phyloP scores from a whole-genome alignment of 2,329 filamentous ascomycete species.

The Scedosporium dehoogii region DNA sequence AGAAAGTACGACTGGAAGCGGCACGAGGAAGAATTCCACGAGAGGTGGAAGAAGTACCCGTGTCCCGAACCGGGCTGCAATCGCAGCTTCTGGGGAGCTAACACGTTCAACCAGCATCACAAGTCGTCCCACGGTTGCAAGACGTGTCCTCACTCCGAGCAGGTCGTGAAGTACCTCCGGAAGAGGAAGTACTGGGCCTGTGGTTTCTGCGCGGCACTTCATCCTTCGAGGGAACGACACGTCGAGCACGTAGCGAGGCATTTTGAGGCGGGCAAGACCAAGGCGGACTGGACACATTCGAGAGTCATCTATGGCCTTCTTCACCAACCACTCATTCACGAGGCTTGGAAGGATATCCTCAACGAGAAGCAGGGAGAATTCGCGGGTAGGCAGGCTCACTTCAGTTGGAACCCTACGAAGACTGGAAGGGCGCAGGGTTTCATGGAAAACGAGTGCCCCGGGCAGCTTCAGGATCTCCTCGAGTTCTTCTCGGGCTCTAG shows the following conservation, averaged over 20 bases:
- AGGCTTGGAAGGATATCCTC: slow-evolving; percentile 50
- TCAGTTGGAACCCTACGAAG: slow-evolving; percentile 50
- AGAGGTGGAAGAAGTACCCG: slow-evolving; percentile 57
- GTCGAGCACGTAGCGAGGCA: slow-evolving; percentile 61
- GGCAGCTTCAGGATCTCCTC: slow-evolving; percentile 53
- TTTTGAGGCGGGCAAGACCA: slow-evolving; percentile 53
- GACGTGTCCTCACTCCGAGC: slow-evolving; percentile 55
- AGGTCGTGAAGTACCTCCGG: slow-evolving; percentile 51
- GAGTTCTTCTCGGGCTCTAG: slow-evolving; percentile 53
- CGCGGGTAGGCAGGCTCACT: slow-evolving; percentile 43
- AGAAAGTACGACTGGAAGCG: slow-evolving; percentile 61
- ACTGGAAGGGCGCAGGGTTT: slow-evolving; percentile 48
- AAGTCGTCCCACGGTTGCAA: slow-evolving; percentile 55
- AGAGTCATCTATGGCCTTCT: slow-evolving; percentile 57
- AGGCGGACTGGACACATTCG: slow-evolving; percentile 59
- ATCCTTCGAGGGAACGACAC: slow-evolving; percentile 54
- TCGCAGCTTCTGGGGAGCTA: slow-evolving; percentile 57
- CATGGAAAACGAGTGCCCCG: slow-evolving; percentile 51
- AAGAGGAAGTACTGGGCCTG: slow-evolving; percentile 61
- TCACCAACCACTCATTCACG: slow-evolving; percentile 53
- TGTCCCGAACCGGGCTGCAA: slow-evolving; percentile 55
- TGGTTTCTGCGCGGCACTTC: slow-evolving; percentile 55
- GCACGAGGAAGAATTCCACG: slow-evolving; percentile 61
- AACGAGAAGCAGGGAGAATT: slow-evolving; percentile 45
- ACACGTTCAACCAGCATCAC: slow-evolving; percentile 59